Percentiles rank a stretch among this genome's conserved stretches.
These are phyloP conservation scores for Conticribra weissflogii DNA, from an alignment of 108 stramenopile species.

Conservation along the genomic window DNA sequence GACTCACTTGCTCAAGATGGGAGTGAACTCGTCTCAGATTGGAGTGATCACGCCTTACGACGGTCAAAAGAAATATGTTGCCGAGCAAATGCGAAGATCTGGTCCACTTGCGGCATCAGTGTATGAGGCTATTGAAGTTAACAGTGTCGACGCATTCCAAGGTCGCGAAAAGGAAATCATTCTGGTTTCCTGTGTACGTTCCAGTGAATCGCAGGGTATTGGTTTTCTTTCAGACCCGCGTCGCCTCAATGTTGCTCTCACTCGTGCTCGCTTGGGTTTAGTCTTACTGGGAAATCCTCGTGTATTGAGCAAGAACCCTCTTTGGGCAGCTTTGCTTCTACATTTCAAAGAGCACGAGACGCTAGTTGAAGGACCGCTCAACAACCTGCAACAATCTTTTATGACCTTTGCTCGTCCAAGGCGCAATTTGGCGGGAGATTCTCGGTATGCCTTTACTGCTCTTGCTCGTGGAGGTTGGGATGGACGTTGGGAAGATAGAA, in stretches of 20 bases:
- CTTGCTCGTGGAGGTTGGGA: slow-evolving; percentile 91
- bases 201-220: slow-evolving; percentile 97
- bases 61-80: slow-evolving; percentile 95
- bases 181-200: slow-evolving; percentile 96
- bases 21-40: slow-evolving; percentile 91
- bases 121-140: slow-evolving; percentile 97
- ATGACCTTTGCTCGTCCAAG: slow-evolving; percentile 94
- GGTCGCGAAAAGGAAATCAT: slow-evolving; percentile 99
- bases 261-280: slow-evolving; percentile 94
- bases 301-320: slow-evolving; percentile 93
- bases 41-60: slow-evolving; percentile 99
- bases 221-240: slow-evolving; percentile 98
- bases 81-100: slow-evolving; percentile 89
- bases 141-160: slow-evolving; percentile 98
- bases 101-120: slow-evolving; percentile 79
- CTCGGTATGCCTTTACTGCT: slow-evolving; percentile 90
- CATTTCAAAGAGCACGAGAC: slow-evolving; percentile 94
- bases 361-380: slow-evolving; percentile 90
- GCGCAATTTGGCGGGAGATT: slow-evolving; percentile 78
- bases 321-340: slow-evolving; percentile 95
- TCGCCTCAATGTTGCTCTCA: slow-evolving; percentile 98
- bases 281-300: slow-evolving; percentile 95
- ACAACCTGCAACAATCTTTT: slow-evolving; percentile 91
- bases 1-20: slow-evolving; percentile 93
- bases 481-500: slow-evolving; percentile 87